Conservation (phyloP, 2,329 filamentous ascomycete species). For the Pseudocercospora fijiensis region DNA sequence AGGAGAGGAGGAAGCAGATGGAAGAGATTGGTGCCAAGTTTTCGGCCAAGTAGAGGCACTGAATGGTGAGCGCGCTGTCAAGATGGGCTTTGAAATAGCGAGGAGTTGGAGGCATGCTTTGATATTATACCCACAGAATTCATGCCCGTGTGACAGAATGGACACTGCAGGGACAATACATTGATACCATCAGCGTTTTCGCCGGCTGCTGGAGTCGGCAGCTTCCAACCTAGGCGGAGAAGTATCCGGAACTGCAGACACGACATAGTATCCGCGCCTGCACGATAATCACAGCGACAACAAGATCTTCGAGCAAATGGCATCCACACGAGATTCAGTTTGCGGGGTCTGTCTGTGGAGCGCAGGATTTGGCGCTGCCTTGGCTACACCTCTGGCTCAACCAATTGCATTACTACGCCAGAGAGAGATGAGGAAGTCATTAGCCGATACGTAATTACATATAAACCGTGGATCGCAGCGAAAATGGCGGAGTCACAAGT, state of each 20-base stretch:
- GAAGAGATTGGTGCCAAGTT: slow-evolving; percentile 24
- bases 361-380: background rate
- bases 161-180: background rate
- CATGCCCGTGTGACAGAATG: background rate
- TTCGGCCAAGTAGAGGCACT: background rate
- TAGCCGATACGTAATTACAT: background rate
- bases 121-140: background rate
- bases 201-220: background rate
- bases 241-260: background rate
- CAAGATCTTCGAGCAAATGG: background rate
- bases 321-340: background rate
- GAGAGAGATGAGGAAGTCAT: background rate
- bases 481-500: slow-evolving; percentile 5
- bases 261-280: background rate
- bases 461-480: background rate
- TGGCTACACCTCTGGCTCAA: background rate
- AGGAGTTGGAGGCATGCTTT: slow-evolving; percentile 1
- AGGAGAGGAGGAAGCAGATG: slow-evolving; percentile 34
- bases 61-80: background rate
- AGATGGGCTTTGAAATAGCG: background rate
- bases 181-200: background rate
- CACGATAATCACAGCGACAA: background rate
- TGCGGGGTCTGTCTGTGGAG: background rate
- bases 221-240: background rate
- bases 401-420: background rate